Base-by-base conservation (phyloP, 2,329 filamentous ascomycete genomes). In the Fusarium clavum region DNA sequence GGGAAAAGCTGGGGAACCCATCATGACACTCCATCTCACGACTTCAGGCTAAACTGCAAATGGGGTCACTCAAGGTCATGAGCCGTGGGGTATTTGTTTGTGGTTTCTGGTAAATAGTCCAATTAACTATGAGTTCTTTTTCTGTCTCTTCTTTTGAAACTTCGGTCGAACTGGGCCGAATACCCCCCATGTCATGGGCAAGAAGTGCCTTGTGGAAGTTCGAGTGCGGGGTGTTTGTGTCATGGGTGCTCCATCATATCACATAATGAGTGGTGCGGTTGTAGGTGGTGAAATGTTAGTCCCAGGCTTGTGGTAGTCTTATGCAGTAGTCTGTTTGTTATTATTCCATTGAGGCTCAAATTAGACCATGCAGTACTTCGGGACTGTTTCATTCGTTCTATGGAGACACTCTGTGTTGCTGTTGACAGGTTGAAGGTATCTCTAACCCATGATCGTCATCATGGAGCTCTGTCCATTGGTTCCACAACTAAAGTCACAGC, bases 21-120 rank as follows among this genome's bases (percentile, higher is more conserved):
- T 72, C 70, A 68, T 68, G 70, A 74, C 71, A 66, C 68, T 62
- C 57, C 57, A 61, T 73, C 30, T 40, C 14, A 40, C 29, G 43
- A 61, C 44, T 66, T 74, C 72, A 74, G 72, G 72, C 72, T 74
- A 74, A 74, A 69, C 64, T 71, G 45, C 56, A 53, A 65, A 66
- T 69, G 59, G 55, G 59, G 63, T 57, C 61, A 49, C 45, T 34
- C 62, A 41, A 44, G 57, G 62, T 54, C 68, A 54, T 55, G 52
- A 62, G 52, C 64, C 68, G 64, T 27, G 45, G 44, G 61, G 52
- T 64, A 58, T 57, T 49, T 53, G 43, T 40, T 10, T n/a, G 20
- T 20, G 20, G 20, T 20, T 20, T 20, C 20, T 20, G 8, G 14
- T 2, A 11, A 53, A 53, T 22, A 53, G 10, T 6, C 34, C 49